These are phyloP conservation scores for Rhodosporidiobolus sp. DNA, from an alignment of 768 basidiomycete species.

Conservation along the genomic window DNA sequence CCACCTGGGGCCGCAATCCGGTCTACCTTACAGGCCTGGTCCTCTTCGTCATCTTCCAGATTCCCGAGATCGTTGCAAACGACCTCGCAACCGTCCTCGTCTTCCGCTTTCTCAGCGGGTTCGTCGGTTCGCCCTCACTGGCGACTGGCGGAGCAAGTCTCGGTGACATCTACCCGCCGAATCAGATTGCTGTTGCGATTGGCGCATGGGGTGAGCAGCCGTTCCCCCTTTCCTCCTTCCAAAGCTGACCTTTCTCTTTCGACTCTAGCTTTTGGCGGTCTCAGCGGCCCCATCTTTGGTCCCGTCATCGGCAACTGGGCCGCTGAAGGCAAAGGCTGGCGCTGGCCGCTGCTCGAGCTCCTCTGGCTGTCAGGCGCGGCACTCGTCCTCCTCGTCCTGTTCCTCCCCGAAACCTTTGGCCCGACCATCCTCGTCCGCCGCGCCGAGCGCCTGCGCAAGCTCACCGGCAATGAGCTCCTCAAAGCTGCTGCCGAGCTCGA, in stretches of 20 bases:
- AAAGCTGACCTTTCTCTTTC: conserved; percentile 2
- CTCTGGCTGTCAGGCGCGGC: conserved; percentile 46
- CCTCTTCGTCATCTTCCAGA: conserved; percentile 49
- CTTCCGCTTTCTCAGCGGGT: conserved; percentile 49
- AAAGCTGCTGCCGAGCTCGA: conserved; percentile 26
- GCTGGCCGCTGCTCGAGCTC: conserved; percentile 44
- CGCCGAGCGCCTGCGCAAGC: conserved; percentile 48
- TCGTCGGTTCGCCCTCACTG: conserved; percentile 37
- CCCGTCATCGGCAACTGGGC: conserved; percentile 43
- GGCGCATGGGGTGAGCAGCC: conserved; percentile 11
- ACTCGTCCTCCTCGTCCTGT: conserved; percentile 17
- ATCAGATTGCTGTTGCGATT: conserved; percentile 21
- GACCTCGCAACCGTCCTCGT: conserved; percentile 44
- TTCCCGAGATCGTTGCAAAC: conserved; percentile 43
- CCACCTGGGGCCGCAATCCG: conserved; percentile 48
- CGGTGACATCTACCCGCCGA: conserved; percentile 31
- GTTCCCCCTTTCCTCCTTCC: conserved; percentile 42
- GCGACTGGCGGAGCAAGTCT: conserved; percentile 48
- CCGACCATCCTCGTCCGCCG: conserved; percentile 48
- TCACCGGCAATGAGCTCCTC: conserved; percentile 48
- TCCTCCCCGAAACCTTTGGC: conserved; percentile 49
- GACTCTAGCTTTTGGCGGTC: background rate
- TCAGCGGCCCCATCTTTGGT: conserved; percentile 16
- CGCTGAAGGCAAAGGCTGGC: background rate
- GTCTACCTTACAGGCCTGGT: conserved; percentile 49